Evolutionary conservation across 1,284 basidiomycete species (phyloP).

Genomic region (Xerocomus nothofagi): DNA sequence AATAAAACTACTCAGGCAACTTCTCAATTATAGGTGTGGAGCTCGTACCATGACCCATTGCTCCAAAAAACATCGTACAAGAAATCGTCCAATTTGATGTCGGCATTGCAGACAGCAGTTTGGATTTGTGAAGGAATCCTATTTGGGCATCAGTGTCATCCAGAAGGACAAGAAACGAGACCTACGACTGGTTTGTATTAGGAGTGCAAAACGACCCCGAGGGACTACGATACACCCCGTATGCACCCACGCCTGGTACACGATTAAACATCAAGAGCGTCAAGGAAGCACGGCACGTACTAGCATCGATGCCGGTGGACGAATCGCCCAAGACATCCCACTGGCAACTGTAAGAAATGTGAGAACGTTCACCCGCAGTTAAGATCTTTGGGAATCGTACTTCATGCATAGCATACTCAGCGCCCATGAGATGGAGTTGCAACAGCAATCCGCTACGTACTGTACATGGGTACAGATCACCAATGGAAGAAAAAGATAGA

Average conservation of each 20-base stretch:
- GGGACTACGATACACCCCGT: conserved; percentile 16
- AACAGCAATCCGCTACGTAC: conserved; percentile 28
- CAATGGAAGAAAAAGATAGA: not conserved
- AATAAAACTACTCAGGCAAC: not conserved
- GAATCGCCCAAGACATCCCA: conserved; percentile 24
- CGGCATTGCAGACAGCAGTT: conserved; percentile 21
- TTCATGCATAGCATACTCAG: conserved; percentile 36
- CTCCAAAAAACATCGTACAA: conserved; percentile 25
- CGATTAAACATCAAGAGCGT: not conserved
- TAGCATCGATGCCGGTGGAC: conserved; percentile 12
- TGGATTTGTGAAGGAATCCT: conserved; percentile 23
- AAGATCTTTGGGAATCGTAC: conserved; percentile 15
- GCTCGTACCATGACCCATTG: conserved; percentile 20
- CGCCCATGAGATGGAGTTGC: conserved; percentile 33
- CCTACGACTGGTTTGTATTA: conserved; percentile 25
- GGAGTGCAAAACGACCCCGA: conserved; percentile 17
- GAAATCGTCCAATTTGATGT: conserved; percentile 23
- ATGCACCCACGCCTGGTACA: conserved; percentile 17
- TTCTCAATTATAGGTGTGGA: not conserved
- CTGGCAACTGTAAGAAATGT: conserved; percentile 23
- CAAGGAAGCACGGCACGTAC: not conserved
- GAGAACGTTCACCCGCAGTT: not conserved
- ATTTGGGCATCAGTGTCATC: not conserved
- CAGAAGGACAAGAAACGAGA: not conserved
- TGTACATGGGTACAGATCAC: not conserved